Conservation (phyloP, 2,329 filamentous ascomycete species). For the Trichoderma cornu-damae region DNA sequence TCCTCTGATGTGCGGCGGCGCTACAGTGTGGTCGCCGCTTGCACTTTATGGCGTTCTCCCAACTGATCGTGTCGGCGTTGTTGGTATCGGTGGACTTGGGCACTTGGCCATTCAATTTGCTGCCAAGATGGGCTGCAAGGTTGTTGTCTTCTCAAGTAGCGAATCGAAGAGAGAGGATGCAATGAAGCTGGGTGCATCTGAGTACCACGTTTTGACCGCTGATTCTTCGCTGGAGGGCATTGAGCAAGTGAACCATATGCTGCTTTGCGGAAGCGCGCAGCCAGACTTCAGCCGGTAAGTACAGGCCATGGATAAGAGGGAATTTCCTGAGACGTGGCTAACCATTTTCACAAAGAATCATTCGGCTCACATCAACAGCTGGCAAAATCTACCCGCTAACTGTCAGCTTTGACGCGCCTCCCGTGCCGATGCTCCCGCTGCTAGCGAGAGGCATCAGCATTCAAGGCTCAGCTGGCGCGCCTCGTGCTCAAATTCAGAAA, state of each 20-base stretch:
- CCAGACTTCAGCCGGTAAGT: constrained; percentile 5
- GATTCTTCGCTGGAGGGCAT: constrained; percentile 8
- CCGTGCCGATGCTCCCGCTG: neutral
- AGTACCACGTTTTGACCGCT: constrained; percentile 6
- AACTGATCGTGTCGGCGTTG: constrained; percentile 67
- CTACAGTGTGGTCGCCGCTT: constrained; percentile 60
- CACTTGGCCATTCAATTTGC: constrained; percentile 64
- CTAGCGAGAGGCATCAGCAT: constrained; percentile 1
- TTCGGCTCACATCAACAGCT: neutral
- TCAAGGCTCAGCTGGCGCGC: constrained; percentile 1
- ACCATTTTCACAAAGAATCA: neutral
- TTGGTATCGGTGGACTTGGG: constrained; percentile 62
- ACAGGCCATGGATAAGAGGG: rapidly evolving
- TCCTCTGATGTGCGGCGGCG: constrained; percentile 73
- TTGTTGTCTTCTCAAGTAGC: constrained; percentile 57
- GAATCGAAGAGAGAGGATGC: constrained; percentile 51
- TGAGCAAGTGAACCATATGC: constrained; percentile 11
- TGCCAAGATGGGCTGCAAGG: constrained; percentile 58
- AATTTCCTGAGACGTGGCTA: neutral
- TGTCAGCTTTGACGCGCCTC: neutral
- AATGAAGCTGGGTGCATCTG: constrained; percentile 11
- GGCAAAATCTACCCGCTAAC: constrained; percentile 5
- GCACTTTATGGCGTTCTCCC: constrained; percentile 66
- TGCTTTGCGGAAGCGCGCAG: constrained; percentile 16
- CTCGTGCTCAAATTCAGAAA: neutral